Evolutionary conservation across 1,139 yeast species (phyloP).

Genomic region (Hemisphaericaspora lyxosophila): DNA sequence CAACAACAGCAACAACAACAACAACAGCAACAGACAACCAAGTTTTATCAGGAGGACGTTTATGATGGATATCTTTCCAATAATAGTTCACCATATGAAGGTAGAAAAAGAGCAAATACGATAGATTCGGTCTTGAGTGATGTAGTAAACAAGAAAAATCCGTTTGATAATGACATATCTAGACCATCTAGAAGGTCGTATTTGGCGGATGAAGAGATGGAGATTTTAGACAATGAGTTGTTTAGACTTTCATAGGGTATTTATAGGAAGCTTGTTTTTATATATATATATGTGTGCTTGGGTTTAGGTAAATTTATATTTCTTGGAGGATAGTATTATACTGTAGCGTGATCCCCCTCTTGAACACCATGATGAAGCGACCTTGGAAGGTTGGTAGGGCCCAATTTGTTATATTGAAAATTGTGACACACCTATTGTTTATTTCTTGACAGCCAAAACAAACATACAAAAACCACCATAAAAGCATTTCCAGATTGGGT

Average conservation of each 20-base stretch:
- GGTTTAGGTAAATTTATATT: no score
- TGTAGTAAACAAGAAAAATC: background rate
- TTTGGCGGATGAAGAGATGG: slow-evolving; percentile 31
- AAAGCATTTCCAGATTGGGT: no score
- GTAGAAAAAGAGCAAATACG: background rate
- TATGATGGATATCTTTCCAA: slow-evolving; percentile 19
- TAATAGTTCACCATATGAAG: slow-evolving; percentile 16
- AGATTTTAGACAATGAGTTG: slow-evolving; percentile 21
- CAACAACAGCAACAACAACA: no score
- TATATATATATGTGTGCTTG: no score
- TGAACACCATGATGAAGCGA: no score
- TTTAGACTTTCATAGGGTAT: slow-evolving; percentile 4
- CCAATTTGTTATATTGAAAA: background rate
- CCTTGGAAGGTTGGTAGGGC: no score
- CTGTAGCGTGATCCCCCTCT: no score
- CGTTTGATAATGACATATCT: background rate
- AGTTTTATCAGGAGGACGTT: slow-evolving; percentile 12
- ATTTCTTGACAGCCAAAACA: no score
- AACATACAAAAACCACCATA: no score
- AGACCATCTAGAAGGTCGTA: slow-evolving; percentile 17
- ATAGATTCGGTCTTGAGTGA: background rate
- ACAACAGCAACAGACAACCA: background rate
- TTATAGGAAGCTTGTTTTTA: background rate
- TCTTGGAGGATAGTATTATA: no score
- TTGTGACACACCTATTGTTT: background rate